phyloP scores from a whole-genome alignment of 192 early-diverging fungal species.

The Allomyces macrogynus region DNA sequence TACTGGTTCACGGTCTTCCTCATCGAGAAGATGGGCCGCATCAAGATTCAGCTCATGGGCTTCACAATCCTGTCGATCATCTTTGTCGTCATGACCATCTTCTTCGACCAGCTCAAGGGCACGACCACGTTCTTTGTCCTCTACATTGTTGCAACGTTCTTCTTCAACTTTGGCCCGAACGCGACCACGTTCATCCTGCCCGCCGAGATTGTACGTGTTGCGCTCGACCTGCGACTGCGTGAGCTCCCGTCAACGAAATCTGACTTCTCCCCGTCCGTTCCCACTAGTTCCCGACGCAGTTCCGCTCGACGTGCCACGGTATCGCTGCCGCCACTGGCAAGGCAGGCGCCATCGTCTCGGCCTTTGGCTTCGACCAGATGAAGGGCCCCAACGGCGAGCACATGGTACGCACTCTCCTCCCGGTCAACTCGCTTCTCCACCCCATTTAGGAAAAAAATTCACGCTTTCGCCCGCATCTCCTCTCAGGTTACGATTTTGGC shows the following conservation, averaged over 20 bases:
- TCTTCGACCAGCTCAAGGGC: not conserved
- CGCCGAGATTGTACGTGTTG: constrained; percentile 24
- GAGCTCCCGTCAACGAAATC: too few species aligned
- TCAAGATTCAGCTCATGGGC: constrained; percentile 80
- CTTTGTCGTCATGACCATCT: constrained; percentile 31
- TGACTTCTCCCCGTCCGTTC: too few species aligned
- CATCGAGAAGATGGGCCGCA: constrained; percentile 76
- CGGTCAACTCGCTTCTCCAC: not conserved
- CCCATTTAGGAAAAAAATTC: too few species aligned
- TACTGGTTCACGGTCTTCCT: constrained; percentile 87
- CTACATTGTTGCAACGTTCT: constrained; percentile 44
- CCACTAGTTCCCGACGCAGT: constrained; percentile 39
- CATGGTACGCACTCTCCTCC: constrained; percentile 26
- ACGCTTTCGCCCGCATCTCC: too few species aligned
- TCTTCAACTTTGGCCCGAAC: constrained; percentile 96
- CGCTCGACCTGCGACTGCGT: too few species aligned
- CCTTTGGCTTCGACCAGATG: constrained; percentile 33
- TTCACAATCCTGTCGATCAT: constrained; percentile 57
- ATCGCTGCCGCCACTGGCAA: constrained; percentile 59
- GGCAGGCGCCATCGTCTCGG: constrained; percentile 46
- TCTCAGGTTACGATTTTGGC: constrained; percentile 13
- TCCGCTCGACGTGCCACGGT: constrained; percentile 58
- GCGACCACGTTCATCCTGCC: constrained; percentile 67
- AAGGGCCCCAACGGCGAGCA: constrained; percentile 19
- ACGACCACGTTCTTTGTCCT: constrained; percentile 25